These are phyloP conservation scores for Ascochyta clinopodiicola DNA, from an alignment of 2,329 filamentous ascomycete genomes.

Conservation along the genomic window DNA sequence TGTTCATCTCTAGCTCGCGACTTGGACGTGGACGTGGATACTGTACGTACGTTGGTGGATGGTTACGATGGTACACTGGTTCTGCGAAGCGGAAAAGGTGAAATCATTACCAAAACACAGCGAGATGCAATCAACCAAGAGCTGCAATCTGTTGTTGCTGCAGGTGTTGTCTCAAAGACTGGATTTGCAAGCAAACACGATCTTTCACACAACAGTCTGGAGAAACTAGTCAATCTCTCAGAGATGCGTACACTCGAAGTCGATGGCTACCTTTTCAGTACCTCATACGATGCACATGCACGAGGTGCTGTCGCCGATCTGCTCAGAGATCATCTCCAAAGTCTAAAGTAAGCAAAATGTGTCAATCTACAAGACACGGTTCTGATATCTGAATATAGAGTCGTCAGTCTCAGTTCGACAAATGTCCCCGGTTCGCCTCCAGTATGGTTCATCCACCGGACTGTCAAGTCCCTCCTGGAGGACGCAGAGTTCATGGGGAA, in stretches of 20 bases:
- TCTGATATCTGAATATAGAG: constrained; percentile 16
- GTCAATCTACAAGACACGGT: background rate
- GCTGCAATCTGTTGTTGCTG: constrained; percentile 14
- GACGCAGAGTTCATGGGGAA: constrained; percentile 16
- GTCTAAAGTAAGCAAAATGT: constrained; percentile 23
- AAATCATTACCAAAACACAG: constrained; percentile 34
- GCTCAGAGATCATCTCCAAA: constrained; percentile 19
- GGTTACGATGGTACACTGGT: constrained; percentile 22
- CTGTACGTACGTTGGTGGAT: constrained; percentile 30
- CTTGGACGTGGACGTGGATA: constrained; percentile 30
- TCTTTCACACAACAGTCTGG: constrained; percentile 32
- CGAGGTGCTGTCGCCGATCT: constrained; percentile 10
- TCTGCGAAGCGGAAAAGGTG: constrained; percentile 34
- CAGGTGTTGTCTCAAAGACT: constrained; percentile 24
- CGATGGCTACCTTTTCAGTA: constrained; percentile 27
- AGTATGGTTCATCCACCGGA: constrained; percentile 29
- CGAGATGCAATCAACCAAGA: constrained; percentile 24
- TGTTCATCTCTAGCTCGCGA: constrained; percentile 23
- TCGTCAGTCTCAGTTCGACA: constrained; percentile 21
- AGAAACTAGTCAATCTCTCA: constrained; percentile 23
- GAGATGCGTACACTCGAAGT: constrained; percentile 20
- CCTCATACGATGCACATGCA: constrained; percentile 21
- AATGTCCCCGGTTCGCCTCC: constrained; percentile 33
- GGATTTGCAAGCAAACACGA: constrained; percentile 29
- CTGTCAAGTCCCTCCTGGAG: constrained; percentile 18